Base-by-base conservation (phyloP, 495 filamentous ascomycete genomes). In the Hypoxylon crocopeplum region DNA sequence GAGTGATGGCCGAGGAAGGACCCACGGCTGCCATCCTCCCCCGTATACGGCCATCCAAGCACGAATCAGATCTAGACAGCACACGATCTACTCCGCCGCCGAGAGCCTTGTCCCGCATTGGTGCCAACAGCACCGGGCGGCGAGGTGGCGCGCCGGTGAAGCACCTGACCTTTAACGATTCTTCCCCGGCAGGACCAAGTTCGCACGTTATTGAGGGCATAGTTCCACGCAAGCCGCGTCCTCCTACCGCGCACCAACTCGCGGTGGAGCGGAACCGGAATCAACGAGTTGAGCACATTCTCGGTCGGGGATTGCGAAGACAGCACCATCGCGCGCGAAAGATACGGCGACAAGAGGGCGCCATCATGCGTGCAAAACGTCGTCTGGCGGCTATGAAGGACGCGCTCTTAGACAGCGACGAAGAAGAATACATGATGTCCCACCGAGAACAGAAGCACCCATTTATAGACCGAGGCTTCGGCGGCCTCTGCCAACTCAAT, bases 171-270 rank as follows among this genome's bases (percentile, higher is more conserved):
- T 75, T 75, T 41, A 82, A 79, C 30, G 79, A 74, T 38, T 82
- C 82, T 1, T 82, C 81, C 2, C 82, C 80, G 11, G 77, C 73
- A 25, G 68, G 61, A 13, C 63, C 62, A 4, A 71, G 73, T 45
- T 62, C 64, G 37, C 69, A 75, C 37, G 48, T 63, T 7, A 53
- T 75, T 12, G 78, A 79, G 38, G 73, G 75, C 17, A 72, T 80
- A 16, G 64, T 77, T 16, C 71, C 75, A 2, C 66, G 77, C 15
- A 82, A 78, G 54, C 84, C 88, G 2, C 84, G 94, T 5, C 93
- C 92, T 3, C 82, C 96, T 15, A 98, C 94, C 0, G 88, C 91
- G 7, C 94, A 98, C 71, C 94, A 98, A 66, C 79, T 96, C 22
- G 94, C 93, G 6, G 90, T 98, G 3, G 91, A 96, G 63, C 84